phyloP scores from a whole-genome alignment of 2,329 filamentous ascomycete species.

The Pestalotiopsis sp. region DNA sequence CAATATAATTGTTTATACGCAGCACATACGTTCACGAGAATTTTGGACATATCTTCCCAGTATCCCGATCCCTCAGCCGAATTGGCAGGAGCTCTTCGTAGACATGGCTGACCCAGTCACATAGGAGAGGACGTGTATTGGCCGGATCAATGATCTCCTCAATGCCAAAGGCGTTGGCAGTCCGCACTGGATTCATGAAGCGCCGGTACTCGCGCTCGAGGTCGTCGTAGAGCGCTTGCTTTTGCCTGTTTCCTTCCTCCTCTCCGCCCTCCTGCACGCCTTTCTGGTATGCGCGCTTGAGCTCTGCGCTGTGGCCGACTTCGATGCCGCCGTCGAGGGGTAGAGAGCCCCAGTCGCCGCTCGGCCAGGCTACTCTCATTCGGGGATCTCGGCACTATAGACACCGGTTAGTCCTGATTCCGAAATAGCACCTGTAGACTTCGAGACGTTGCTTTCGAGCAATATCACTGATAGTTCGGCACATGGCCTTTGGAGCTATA shows the following conservation, averaged over 20 bases:
- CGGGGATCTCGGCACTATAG: conserved; percentile 56
- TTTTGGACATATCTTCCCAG: conserved; percentile 9
- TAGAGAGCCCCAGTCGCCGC: conserved; percentile 63
- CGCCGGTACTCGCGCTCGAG: conserved; percentile 62
- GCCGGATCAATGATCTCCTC: conserved; percentile 69
- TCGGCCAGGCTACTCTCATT: conserved; percentile 66
- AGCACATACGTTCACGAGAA: neutral
- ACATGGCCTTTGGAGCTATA: neutral
- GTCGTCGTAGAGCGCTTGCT: conserved; percentile 50
- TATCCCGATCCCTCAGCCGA: conserved; percentile 7
- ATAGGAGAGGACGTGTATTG: conserved; percentile 56
- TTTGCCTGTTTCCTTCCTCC: conserved; percentile 37
- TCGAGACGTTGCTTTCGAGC: neutral
- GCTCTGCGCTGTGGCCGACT: conserved; percentile 62
- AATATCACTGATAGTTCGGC: neutral
- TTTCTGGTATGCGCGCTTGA: conserved; percentile 45
- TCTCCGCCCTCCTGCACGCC: conserved; percentile 22
- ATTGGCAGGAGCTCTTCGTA: conserved; percentile 29
- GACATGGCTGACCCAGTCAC: conserved; percentile 57
- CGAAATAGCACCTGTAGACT: neutral
- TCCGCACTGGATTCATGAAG: conserved; percentile 66
- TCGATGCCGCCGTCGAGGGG: conserved; percentile 68
- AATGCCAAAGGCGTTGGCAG: conserved; percentile 64
- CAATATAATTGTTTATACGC: neutral
- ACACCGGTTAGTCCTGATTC: neutral